phyloP scores from a whole-genome alignment of 2,329 filamentous ascomycete species.

The Karstenula rhodostoma region DNA sequence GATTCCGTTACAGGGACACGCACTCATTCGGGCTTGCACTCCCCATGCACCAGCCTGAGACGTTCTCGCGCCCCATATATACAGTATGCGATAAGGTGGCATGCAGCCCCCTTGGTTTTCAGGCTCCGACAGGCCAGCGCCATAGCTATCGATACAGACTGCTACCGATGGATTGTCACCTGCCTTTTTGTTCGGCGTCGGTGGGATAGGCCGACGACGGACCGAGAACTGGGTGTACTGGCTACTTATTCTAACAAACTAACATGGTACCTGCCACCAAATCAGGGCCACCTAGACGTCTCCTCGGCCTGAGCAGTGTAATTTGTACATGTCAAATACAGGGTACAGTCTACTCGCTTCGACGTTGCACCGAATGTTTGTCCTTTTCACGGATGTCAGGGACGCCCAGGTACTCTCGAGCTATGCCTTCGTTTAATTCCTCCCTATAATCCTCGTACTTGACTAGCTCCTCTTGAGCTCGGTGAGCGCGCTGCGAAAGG shows the following conservation, averaged over 20 bases:
- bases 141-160: too few relatives aligned
- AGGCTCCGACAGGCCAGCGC: too few relatives aligned
- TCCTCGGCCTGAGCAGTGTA: not conserved
- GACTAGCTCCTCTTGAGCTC: slow-evolving; percentile 6
- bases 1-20: too few relatives aligned
- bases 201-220: too few relatives aligned
- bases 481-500: not conserved
- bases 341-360: not conserved
- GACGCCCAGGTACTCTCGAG: not conserved
- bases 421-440: not conserved
- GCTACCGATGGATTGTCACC: too few relatives aligned
- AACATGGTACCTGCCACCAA: not conserved
- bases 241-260: not conserved
- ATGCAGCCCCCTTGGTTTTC: not conserved
- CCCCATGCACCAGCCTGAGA: not conserved
- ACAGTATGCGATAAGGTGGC: too few relatives aligned
- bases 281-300: not conserved
- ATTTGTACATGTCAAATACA: not conserved
- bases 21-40: not conserved
- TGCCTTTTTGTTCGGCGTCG: not conserved
- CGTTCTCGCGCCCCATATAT: too few relatives aligned
- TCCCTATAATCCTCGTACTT: not conserved
- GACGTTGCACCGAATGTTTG: slow-evolving; percentile 1
- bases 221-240: too few relatives aligned
- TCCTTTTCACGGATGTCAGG: not conserved